Base-by-base conservation (phyloP, 768 basidiomycete genomes). In the Auriscalpium microsporum region DNA sequence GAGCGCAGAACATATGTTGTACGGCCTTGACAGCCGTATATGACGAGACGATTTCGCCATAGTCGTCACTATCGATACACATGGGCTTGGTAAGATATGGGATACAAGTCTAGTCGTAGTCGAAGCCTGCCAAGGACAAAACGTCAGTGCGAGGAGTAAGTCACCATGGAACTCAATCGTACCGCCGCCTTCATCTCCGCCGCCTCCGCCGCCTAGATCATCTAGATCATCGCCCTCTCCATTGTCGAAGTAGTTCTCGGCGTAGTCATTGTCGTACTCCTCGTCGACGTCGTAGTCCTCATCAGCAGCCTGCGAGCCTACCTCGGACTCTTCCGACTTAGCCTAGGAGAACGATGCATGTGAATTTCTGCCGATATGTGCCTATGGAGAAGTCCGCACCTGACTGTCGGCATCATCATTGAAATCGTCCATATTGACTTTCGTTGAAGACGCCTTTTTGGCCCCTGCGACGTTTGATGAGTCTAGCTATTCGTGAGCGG, bases 261-360 rank as follows among this genome's bases (percentile, higher is more conserved):
- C 90, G 58, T 93, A 93, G 59, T 93, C 90, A 61, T 93, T 91
- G 68, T 92, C 90, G 64, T 92, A 90, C 63, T 91, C 90, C 67
- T 94, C 91, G 35, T 91, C 87, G 19, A 88, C 87, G 59, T 91
- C 90, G 64, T 91, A 91, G 67, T 92, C 89, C 23, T 81, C 83
- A 42, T 82, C 81, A 8, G 69, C 78, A 34, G 68, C 79, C 62
- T 86, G 83, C 10, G 86, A 87, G 19, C 81, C 86, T 23, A 68
- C 76, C 14, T 87, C 82, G 34, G 86, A 88, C 7, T 84, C 83
- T 21, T 77, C 79, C 0, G 85, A 86, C 62, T 88, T 86, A 61
- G 85, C 84, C 81, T 88, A 54, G 42, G 28, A 28, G 28, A 28
- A 28, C 28, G 28, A 28, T 28, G 28, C 5, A 28, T 28, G 28